Base-by-base conservation (phyloP, 2,329 filamentous ascomycete species). In the Neoarthrinium moseri region DNA sequence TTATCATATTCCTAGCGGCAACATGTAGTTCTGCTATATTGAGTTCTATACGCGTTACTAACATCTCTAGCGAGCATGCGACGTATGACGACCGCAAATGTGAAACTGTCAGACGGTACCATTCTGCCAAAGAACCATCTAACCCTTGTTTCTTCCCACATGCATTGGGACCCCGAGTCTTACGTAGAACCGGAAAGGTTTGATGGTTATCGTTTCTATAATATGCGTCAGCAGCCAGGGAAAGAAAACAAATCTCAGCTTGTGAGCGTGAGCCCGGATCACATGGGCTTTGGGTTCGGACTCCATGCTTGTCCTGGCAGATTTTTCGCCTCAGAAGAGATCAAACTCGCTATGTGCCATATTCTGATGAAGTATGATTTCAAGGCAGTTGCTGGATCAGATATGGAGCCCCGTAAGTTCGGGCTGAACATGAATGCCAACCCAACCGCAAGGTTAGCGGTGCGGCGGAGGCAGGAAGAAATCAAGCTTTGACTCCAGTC, bases 201-300 rank as follows among this genome's bases (percentile, higher is more conserved):
- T 23, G 41, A 44, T n/a, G 30, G 30, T 2, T 44, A 35, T 11
- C 30, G 41, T 5, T 44, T 36, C 12, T 44, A 17, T n/a, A 44
- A 44, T 3, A 20, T 44, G 5, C 41, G 41, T 4, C 13, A 36
- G 11, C 21, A 44, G 42, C 50, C 58, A 11, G 61, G 58, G 2
- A 56, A 62, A 34, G 60, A 62, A 49, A 52, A 61, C 47, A 52
- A 55, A 29, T 60, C 61, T 54, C 66, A 70, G 50, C 64, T 67
- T 40, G 67, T 67, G 13, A 63, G 64, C 8, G 68, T 66, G 2
- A 59, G 48, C 5, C 49, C 61, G 7, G 54, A 63, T 2, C 57
- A 60, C 20, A 49, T 65, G 15, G 48, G 47, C 12, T 74, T 72
- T 46, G 71, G 71, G 5, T 61, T 72, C 48, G 70, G 70, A 3